Evolutionary conservation across 225 moss, liverwort and hornwort genomes (phyloP).

Genomic region (Straminergon stramineum): DNA sequence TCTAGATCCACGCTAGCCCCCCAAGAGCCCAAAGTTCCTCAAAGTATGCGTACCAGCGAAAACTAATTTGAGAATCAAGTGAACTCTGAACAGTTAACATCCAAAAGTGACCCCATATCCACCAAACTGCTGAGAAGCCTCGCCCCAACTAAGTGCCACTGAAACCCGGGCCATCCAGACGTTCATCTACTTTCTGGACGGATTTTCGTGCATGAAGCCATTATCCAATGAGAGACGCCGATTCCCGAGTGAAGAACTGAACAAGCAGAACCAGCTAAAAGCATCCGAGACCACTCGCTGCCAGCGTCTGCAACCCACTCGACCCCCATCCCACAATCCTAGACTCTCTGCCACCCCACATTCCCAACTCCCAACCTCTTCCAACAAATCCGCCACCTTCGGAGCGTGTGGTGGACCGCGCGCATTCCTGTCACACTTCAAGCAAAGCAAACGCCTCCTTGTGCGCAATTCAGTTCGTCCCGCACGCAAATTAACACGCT

Average conservation of each 20-base stretch:
- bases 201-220: not conserved
- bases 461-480: not conserved
- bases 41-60: not conserved
- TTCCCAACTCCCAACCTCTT: not conserved
- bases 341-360: slow-evolving; percentile 25
- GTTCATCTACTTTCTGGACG: not conserved
- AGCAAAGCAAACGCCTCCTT: not conserved
- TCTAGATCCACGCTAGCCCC: not conserved
- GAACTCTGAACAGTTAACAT: not conserved
- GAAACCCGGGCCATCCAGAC: not conserved
- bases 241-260: not conserved
- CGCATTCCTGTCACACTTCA: not conserved
- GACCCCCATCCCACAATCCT: slow-evolving; percentile 23
- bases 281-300: slow-evolving; percentile 3
- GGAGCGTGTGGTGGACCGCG: not conserved
- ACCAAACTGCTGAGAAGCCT: not conserved
- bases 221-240: not conserved
- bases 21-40: too few relatives aligned
- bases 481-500: not conserved
- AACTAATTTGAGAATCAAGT: not conserved
- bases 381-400: not conserved
- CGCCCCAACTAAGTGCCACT: not conserved
- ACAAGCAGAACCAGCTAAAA: not conserved
- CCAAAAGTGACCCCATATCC: not conserved
- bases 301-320: not conserved